phyloP scores from a whole-genome alignment of 1,284 basidiomycete species.

The Moesziomyces sp. region DNA sequence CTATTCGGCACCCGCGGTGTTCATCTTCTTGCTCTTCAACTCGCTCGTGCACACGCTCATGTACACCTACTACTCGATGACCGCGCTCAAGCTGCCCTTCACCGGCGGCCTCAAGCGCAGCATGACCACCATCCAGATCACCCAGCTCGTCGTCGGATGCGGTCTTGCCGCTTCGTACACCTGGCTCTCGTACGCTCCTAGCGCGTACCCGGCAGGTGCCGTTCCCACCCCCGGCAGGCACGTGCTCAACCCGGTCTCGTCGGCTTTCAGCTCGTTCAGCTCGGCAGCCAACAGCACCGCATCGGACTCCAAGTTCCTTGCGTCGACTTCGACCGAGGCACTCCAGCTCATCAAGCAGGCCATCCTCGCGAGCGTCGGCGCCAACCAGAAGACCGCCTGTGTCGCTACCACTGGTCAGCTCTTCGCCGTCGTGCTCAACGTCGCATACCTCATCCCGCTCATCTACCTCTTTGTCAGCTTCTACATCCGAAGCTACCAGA shows the following conservation, averaged over 20 bases:
- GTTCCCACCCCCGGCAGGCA: conserved; percentile 40
- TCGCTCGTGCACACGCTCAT: conserved; percentile 50
- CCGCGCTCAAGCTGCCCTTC: conserved; percentile 63
- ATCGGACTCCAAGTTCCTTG: background rate
- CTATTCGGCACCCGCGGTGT: conserved; percentile 55
- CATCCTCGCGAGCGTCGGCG: conserved; percentile 17
- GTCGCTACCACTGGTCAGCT: conserved; percentile 35
- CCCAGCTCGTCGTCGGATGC: conserved; percentile 56
- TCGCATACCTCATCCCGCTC: conserved; percentile 51
- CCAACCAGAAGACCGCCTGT: conserved; percentile 22
- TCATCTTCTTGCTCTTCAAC: conserved; percentile 54
- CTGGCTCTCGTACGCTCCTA: conserved; percentile 43
- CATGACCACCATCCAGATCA: conserved; percentile 62
- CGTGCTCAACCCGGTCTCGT: conserved; percentile 27
- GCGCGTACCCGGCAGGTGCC: conserved; percentile 33
- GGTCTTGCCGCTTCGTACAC: conserved; percentile 40
- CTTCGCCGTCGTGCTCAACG: conserved; percentile 49
- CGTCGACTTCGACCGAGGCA: conserved; percentile 23
- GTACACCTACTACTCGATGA: conserved; percentile 66
- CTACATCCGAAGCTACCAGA: conserved; percentile 54
- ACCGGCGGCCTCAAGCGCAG: conserved; percentile 62
- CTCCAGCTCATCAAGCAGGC: conserved; percentile 22
- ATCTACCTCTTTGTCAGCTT: conserved; percentile 60
- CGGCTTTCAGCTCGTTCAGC: conserved; percentile 17
- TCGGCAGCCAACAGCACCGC: conserved; percentile 11